Evolutionary conservation across 768 basidiomycete genomes (phyloP), one percentile per base, ranked within the genome.

Genomic region (Suillus alpinus): DNA sequence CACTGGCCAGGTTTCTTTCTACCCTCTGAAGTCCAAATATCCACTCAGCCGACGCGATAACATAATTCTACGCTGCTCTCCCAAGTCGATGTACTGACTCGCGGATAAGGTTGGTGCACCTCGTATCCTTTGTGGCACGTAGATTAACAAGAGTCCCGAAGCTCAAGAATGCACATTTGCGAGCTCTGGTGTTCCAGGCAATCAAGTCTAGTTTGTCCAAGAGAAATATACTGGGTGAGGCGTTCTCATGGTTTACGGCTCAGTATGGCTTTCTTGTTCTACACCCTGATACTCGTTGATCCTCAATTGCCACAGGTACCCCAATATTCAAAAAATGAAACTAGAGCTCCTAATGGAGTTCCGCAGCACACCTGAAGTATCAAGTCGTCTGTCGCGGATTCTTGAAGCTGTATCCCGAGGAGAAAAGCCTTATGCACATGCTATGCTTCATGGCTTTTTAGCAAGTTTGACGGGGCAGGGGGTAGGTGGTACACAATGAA

Each of bases 61-160:
- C 13, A 23, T 20, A 0, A 47, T 59, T 14, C 61, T 64, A 4
- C 1, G 50, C 23, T 75, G 74, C 31, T 76, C 74, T 16, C 74
- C 75, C 59, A 76, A 76, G 66, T 76, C 75, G 14, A 75, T 76
- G 75, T 76, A 74, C 63, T 70, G 75, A 56, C 65, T 76, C 12
- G 74, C 74, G 20, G 53, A 14, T 26, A 64, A 29, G n/a, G 74
- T 75, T 52, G 10, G 43, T 44, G 12, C 10, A 44, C 4, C 20
- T 44, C 20, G 12, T n/a, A 13, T 23, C 4, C 20, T 16, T 13
- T 10, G 12, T 44, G 43, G 10, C 20, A 13, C 43, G 12, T 4
- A 44, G 5, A 44, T 44, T 44, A 44, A 44, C 20, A 20, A 12
- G 43, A 23, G 43, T 13, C 43, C 20, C 20, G 43, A 44, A 44